Base-by-base conservation (phyloP, 345 rosid species). In the Psidium guajava region DNA sequence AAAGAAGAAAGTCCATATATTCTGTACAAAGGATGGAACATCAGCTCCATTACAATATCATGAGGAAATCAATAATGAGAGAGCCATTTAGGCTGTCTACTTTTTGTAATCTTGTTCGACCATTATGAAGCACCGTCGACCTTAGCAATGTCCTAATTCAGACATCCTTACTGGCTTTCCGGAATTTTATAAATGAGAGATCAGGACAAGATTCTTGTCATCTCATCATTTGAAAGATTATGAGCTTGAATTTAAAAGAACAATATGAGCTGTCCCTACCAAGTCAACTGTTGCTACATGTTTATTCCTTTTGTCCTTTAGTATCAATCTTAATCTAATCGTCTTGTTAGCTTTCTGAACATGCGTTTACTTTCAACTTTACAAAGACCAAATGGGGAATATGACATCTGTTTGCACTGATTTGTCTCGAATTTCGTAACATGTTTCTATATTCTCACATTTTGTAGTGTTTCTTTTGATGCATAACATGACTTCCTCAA, bases 201-300 rank as follows among this genome's bases (percentile, higher is more conserved):
- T 55, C 42, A 51, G 36, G 24, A 49, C 87, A 83, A 86, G 90
- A 91, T 90, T 82, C 90, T 86, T 50, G 36, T 83, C 83, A 83
- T 85, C 85, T 75, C 87, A 85, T 85, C 86, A 21, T 77, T 89
- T 82, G 54, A 55, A 82, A 82, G 44, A 85, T 85, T 83, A 69
- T 5, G 47, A 69, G 47, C 77, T 69, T 22, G 12, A 69, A 69
- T 84, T 54, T 22, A 61, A 74, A 54, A 28, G 77, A 52, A 52
- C 77, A n/a, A 73, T 83, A 88, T 91, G 87, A 90, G 93, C 94
- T 92, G 93, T 85, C 84, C 18, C 77, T 81, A 55, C 58, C 53
- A 88, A 87, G 94, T 92, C 94, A 92, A 92, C 91, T 83, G 40
- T 22, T 85, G 84, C 51, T 21, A 27, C 86, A 73, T 84, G 51